Evolutionary conservation across 371 early-diverging fungal species (phyloP), one percentile per base, ranked within the genome.

Genomic region (Mortierella sp.): DNA sequence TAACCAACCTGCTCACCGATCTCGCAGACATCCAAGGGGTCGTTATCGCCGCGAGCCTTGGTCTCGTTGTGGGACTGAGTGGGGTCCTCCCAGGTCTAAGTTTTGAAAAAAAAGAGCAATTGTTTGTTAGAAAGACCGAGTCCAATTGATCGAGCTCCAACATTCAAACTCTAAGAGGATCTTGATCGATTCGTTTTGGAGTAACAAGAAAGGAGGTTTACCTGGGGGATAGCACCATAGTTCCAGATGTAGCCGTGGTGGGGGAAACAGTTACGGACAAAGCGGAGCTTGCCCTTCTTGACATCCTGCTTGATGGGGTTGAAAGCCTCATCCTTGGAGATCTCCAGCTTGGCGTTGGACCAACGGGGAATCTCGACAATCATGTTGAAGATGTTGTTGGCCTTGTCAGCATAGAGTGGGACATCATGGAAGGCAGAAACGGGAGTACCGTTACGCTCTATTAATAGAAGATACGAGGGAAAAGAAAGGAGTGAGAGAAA

Each of bases 221-320:
- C 92, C 86, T 95, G 95, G 43, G 99, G 99, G 70, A 99, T 87
- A 42, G 99, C 99, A 68, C 99, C 99, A 83, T 99, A 99, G 91
- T 99, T 99, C 99, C 99, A 99, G 82, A 97, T 96, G 89, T 99
- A 99, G 51, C 99, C 99, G 78, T 98, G 97, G 92, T 96, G 96
- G n/a, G 99, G 99, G 93, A 99, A 99, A 83, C 98, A 94, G 89
- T 99, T 99, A 76, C 96, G 92, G 56, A 99, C 99, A 86, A 93
- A 99, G 68, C 99, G 92, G 63, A 98, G 93, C 86, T 98, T 97
- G 80, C 96, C 98, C 86, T 99, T 99, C 89, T 99, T 99, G 63
- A 94, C 87, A 85, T 99, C 99, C 87, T 99, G 99, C 86, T 95
- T 97, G 73, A 99, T 97, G 51, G 99, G 99, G 92, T 99, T 99